Conservation (phyloP, 441 rosid genomes). For the Gossypium laxum region DNA sequence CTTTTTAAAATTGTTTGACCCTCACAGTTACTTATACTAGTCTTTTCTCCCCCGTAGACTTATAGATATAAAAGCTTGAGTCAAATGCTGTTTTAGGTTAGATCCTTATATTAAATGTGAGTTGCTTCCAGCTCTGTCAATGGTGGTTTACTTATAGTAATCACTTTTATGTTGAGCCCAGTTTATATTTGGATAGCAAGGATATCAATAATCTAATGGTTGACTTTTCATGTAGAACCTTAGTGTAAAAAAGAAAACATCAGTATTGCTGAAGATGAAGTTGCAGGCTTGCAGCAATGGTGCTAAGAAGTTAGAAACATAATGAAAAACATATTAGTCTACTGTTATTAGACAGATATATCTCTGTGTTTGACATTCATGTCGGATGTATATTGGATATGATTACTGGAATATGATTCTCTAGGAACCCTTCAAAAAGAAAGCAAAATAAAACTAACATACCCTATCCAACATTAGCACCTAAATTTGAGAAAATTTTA, state of each 20-base stretch:
- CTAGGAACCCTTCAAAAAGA: too few relatives aligned
- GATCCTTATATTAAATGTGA: background rate
- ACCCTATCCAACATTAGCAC: background rate
- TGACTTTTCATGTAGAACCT: background rate
- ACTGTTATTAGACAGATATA: background rate
- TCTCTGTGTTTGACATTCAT: background rate
- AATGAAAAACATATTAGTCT: background rate
- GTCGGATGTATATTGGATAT: too few relatives aligned
- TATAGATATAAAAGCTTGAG: background rate
- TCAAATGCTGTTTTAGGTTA: background rate
- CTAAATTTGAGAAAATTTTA: background rate
- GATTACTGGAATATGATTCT: too few relatives aligned
- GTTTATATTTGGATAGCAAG: background rate
- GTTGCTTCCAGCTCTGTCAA: conserved; percentile 8
- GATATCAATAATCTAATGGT: background rate
- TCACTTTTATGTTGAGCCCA: background rate
- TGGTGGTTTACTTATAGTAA: background rate
- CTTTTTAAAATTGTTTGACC: background rate
- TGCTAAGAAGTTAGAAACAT: background rate
- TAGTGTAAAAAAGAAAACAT: background rate
- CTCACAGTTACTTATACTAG: background rate
- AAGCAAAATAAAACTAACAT: too few relatives aligned
- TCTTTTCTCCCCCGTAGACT: background rate
- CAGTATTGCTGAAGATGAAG: background rate
- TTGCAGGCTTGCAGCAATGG: background rate